phyloP scores from a whole-genome alignment of 164 flowering plant genomes.

The Hamamelis virginiana region DNA sequence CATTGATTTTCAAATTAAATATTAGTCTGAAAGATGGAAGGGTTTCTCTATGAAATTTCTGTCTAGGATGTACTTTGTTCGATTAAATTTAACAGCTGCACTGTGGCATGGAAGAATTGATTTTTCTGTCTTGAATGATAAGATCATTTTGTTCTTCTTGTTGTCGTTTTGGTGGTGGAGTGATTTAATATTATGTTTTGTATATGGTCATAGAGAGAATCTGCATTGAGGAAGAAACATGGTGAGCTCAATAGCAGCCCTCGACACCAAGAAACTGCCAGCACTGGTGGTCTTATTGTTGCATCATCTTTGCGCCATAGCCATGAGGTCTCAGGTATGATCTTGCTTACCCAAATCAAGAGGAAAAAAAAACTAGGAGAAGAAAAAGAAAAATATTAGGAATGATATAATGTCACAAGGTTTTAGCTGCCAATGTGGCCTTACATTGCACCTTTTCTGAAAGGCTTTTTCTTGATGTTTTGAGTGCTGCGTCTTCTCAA shows the following conservation, averaged over 20 bases:
- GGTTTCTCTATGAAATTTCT: neutral
- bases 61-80: neutral
- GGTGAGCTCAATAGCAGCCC: slow-evolving; percentile 29
- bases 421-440: slow-evolving; percentile 11
- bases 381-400: neutral
- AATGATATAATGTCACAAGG: neutral
- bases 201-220: slow-evolving; percentile 60
- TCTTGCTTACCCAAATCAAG: slow-evolving; percentile 15
- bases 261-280: slow-evolving; percentile 18
- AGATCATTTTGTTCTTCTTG: neutral
- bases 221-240: slow-evolving; percentile 69
- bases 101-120: neutral
- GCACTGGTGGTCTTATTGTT: slow-evolving; percentile 13
- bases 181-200: neutral
- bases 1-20: neutral
- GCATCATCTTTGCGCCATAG: slow-evolving; percentile 21
- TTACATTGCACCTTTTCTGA: slow-evolving; percentile 24
- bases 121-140: neutral
- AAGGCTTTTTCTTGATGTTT: slow-evolving; percentile 32
- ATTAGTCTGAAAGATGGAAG: neutral
- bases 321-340: slow-evolving; percentile 51
- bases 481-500: slow-evolving; percentile 42
- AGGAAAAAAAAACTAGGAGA: neutral
- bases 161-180: neutral
- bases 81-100: neutral